Evolutionary conservation across 2,329 filamentous ascomycete species (phyloP).

Genomic region (Myriosclerotinia scirpicola): DNA sequence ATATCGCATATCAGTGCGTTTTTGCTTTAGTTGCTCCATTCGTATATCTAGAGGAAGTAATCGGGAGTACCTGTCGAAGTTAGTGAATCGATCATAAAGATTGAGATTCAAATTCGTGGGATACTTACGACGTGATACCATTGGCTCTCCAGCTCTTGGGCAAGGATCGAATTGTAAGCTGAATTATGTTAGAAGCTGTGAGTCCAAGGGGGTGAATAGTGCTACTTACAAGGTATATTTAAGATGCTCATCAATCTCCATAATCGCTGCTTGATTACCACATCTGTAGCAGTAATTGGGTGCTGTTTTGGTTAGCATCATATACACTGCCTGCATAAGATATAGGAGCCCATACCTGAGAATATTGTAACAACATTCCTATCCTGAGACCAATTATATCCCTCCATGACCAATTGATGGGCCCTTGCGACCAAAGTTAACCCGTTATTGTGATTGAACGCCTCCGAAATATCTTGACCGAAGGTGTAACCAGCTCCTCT

Average conservation of each 20-base stretch:
- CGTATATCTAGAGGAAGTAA: constrained; percentile 82
- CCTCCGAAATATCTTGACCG: constrained; percentile 95
- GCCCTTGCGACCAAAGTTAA: constrained; percentile 93
- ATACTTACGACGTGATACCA: constrained; percentile 85
- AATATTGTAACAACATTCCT: constrained; percentile 98
- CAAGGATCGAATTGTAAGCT: constrained; percentile 99
- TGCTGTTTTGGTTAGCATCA: constrained; percentile 49
- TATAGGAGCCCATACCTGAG: constrained; percentile 61
- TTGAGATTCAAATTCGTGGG: neutral
- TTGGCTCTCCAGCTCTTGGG: constrained; percentile 93
- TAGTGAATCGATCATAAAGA: constrained; percentile 15
- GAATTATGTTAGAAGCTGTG: constrained; percentile 37
- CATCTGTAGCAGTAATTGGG: constrained; percentile 98
- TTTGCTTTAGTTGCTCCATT: constrained; percentile 19
- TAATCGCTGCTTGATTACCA: constrained; percentile 99
- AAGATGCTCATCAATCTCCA: constrained; percentile 99
- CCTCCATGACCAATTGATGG: constrained; percentile 99
- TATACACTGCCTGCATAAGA: neutral
- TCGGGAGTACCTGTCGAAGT: constrained; percentile 71
- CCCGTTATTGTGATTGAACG: constrained; percentile 99
- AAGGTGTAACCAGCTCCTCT: constrained; percentile 95
- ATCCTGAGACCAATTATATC: constrained; percentile 99
- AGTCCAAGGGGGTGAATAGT: neutral
- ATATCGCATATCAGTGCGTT: constrained; percentile 21
- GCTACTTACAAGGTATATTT: constrained; percentile 98